These are phyloP conservation scores for Sicyos edulis DNA, from an alignment of 306 rosid species.

Conservation along the genomic window DNA sequence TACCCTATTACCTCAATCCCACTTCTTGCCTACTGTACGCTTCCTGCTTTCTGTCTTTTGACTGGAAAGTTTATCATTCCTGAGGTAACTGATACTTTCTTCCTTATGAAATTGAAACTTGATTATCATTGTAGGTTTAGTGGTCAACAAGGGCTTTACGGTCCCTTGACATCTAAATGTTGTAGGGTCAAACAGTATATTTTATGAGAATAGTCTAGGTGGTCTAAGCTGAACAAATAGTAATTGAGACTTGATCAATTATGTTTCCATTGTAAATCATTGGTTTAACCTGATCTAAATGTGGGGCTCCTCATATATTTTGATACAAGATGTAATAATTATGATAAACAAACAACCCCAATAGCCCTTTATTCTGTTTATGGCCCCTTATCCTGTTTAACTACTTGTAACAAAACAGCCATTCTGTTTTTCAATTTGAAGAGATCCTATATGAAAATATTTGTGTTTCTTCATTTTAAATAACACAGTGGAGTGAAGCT, in stretches of 20 bases:
- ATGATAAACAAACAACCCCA: no score
- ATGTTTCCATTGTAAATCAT: neutral
- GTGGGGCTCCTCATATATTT: neutral
- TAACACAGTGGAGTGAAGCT: neutral
- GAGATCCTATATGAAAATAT: neutral
- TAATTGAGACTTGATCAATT: neutral
- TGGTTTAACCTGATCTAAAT: neutral
- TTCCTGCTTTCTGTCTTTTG: constrained; percentile 95
- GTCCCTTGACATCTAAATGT: no score
- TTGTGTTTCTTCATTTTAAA: neutral
- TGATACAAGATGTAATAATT: neutral
- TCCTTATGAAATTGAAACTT: neutral
- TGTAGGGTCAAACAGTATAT: no score
- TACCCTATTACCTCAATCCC: constrained; percentile 95
- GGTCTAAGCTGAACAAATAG: no score
- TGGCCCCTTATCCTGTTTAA: neutral
- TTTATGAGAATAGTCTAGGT: no score
- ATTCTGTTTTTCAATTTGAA: neutral
- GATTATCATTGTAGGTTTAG: no score
- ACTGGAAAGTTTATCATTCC: constrained; percentile 95
- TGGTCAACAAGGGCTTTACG: no score
- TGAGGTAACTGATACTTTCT: constrained; percentile 45
- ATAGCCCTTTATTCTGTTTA: neutral
- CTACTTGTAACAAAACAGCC: neutral
- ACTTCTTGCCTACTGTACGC: constrained; percentile 74